Percentiles rank a stretch among this genome's conserved stretches.
Evolutionary conservation across 2,329 filamentous ascomycete genomes (phyloP).

Genomic region (Penicillium thymicola): DNA sequence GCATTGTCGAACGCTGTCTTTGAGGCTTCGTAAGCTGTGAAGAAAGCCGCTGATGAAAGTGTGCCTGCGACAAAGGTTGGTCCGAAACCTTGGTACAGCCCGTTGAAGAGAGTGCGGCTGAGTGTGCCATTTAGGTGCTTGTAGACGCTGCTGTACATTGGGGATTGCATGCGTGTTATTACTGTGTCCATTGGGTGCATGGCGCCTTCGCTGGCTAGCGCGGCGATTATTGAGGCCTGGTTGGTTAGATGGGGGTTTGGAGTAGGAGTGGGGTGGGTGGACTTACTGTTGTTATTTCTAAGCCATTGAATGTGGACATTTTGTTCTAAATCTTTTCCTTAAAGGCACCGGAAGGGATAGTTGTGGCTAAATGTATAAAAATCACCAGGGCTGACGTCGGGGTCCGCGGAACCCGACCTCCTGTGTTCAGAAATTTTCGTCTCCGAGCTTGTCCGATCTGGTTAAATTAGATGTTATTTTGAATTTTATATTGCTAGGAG

Average conservation of each 20-base stretch:
- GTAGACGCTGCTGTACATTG: constrained; percentile 4
- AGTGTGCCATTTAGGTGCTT: constrained; percentile 6
- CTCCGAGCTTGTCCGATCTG: neutral
- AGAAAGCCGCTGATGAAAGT: constrained; percentile 2
- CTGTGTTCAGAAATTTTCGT: too few species aligned
- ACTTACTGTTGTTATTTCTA: neutral
- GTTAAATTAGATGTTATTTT: neutral
- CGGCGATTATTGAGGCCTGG: constrained; percentile 9
- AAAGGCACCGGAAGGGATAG: neutral
- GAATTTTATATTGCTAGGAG: too few species aligned
- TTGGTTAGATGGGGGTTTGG: neutral
- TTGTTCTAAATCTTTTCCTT: neutral
- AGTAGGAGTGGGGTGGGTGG: neutral
- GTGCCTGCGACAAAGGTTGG: constrained; percentile 6
- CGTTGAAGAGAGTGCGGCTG: constrained; percentile 2
- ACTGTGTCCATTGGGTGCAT: constrained; percentile 14
- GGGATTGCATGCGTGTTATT: constrained; percentile 12
- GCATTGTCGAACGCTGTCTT: constrained; percentile 4
- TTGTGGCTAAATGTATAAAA: neutral
- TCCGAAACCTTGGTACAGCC: constrained; percentile 13
- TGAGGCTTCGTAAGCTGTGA: constrained; percentile 9
- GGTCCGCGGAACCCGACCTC: neutral
- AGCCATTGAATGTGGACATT: neutral
- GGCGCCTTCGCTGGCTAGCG: constrained; percentile 8
- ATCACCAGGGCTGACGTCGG: neutral